Conservation (phyloP, 2,329 filamentous ascomycete genomes). For the Juglanconis sp. region DNA sequence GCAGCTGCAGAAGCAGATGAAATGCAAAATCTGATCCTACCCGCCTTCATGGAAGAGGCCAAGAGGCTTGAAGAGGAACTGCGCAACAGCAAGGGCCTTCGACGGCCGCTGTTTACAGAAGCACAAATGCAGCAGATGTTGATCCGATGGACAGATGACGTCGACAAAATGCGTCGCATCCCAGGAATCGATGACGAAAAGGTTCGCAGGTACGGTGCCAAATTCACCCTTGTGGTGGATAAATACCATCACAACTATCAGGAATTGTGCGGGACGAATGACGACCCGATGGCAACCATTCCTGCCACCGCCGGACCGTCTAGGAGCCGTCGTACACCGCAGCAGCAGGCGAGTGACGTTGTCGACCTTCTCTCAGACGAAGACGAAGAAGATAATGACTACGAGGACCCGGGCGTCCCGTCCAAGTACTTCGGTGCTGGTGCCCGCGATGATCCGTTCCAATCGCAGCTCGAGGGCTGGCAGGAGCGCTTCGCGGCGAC, state of each 20-base stretch:
- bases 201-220: constrained; percentile 58
- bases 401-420: constrained; percentile 29
- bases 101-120: constrained; percentile 64
- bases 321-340: constrained; percentile 7
- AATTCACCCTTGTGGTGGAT: constrained; percentile 57
- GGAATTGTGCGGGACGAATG: constrained; percentile 24
- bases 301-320: constrained; percentile 13
- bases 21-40: constrained; percentile 61
- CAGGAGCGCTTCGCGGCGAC: constrained; percentile 25
- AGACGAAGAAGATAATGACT: constrained; percentile 29
- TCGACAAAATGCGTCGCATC: constrained; percentile 62
- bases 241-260: constrained; percentile 45
- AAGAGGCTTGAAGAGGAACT: constrained; percentile 58
- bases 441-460: constrained; percentile 7
- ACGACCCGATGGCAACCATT: constrained; percentile 16
- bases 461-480: constrained; percentile 26
- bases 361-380: constrained; percentile 55
- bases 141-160: constrained; percentile 60
- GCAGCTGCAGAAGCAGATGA: constrained; percentile 44
- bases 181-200: constrained; percentile 60
- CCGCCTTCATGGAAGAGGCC: constrained; percentile 62
- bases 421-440: constrained; percentile 46
- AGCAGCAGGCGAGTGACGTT: constrained; percentile 35
- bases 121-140: constrained; percentile 70
- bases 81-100: constrained; percentile 55